phyloP scores from a whole-genome alignment of 2,329 filamentous ascomycete species.

The Apiospora phragmitis region DNA sequence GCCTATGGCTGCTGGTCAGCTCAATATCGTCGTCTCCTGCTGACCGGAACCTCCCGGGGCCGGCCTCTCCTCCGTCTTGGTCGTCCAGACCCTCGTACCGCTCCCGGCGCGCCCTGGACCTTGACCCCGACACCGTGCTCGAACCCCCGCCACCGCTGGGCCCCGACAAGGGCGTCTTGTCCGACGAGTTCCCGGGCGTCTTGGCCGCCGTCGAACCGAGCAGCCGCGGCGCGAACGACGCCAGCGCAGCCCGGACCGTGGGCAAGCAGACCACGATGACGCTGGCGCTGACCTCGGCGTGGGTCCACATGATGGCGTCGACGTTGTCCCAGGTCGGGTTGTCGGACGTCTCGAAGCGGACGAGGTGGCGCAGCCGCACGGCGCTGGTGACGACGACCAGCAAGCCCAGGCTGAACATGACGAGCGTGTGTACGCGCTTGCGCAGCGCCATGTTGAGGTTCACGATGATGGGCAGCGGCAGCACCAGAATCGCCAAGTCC shows the following conservation, averaged over 20 bases:
- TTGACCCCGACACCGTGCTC: not conserved
- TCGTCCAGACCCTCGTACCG: not conserved
- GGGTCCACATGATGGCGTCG: conserved; percentile 15
- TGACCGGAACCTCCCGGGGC: not conserved
- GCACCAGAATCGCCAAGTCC: conserved; percentile 15
- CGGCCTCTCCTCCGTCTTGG: not conserved
- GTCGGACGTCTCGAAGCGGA: conserved; percentile 12
- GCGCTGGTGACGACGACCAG: conserved; percentile 14
- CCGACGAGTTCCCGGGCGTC: not conserved
- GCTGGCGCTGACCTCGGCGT: conserved; percentile 11
- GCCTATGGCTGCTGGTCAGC: not conserved
- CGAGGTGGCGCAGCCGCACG: conserved; percentile 15
- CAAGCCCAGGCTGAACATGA: conserved; percentile 20
- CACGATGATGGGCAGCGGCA: conserved; percentile 16
- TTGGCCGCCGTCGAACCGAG: conserved; percentile 3
- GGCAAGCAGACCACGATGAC: conserved; percentile 17
- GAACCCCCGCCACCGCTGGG: not conserved
- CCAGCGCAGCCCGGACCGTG: conserved; percentile 9
- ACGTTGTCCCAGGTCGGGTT: conserved; percentile 17
- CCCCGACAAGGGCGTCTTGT: conserved; percentile 1
- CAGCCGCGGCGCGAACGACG: not conserved
- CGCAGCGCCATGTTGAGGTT: conserved; percentile 13
- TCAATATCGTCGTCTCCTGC: not conserved
- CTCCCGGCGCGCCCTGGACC: not conserved
- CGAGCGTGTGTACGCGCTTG: conserved; percentile 7